Percentiles rank a stretch among this genome's conserved stretches.
phyloP scores from a whole-genome alignment of 2,329 filamentous ascomycete species.

The Aspergillus texensis region DNA sequence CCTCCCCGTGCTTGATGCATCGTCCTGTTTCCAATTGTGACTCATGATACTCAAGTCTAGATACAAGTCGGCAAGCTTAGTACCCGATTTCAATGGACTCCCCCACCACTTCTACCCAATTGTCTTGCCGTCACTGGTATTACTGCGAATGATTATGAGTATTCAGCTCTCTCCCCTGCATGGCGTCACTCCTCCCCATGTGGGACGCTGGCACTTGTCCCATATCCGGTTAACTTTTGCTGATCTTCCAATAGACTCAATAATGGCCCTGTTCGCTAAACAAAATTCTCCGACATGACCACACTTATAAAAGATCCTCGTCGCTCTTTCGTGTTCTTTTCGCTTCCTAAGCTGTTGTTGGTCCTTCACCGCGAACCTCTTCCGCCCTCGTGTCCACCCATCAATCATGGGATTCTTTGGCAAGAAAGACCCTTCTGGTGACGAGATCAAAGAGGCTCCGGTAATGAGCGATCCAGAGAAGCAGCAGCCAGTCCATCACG shows the following conservation, averaged over 20 bases:
- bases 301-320: constrained; percentile 16
- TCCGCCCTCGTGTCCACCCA: background rate
- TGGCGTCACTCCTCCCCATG: constrained; percentile 9
- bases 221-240: constrained; percentile 18
- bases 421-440: constrained; percentile 18
- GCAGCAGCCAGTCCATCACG: constrained; percentile 23
- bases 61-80: background rate
- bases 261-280: constrained; percentile 8
- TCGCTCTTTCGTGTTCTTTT: background rate
- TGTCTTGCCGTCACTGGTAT: background rate
- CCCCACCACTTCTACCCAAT: background rate
- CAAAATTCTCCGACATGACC: constrained; percentile 17
- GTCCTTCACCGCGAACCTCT: background rate
- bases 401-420: constrained; percentile 25
- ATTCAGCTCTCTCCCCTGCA: constrained; percentile 1
- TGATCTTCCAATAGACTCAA: constrained; percentile 20
- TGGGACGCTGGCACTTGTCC: constrained; percentile 5
- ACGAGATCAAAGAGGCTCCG: constrained; percentile 26
- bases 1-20: background rate
- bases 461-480: constrained; percentile 35
- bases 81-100: background rate
- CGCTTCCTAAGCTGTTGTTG: background rate
- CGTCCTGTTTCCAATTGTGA: background rate
- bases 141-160: background rate
- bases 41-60: background rate